These are phyloP conservation scores for Auriscalpium vulgare DNA, from an alignment of 768 basidiomycete species.

Conservation along the genomic window DNA sequence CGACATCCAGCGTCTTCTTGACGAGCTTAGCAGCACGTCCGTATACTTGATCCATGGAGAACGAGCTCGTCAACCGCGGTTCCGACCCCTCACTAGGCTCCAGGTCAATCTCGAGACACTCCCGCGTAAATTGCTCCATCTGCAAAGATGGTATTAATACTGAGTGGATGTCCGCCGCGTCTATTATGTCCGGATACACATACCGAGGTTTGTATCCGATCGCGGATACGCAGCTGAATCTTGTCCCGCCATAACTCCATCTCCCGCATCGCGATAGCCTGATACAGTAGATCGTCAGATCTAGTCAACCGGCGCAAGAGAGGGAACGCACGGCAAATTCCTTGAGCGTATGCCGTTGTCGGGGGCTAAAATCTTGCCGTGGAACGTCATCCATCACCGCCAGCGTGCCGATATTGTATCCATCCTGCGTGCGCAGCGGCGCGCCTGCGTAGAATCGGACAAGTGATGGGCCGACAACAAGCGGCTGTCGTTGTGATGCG, in stretches of 20 bases:
- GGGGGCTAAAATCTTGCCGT: slow-evolving; percentile 75
- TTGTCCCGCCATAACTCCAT: slow-evolving; percentile 96
- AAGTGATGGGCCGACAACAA: slow-evolving; percentile 56
- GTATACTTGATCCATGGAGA: slow-evolving; percentile 83
- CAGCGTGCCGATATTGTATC: slow-evolving; percentile 84
- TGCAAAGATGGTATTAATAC: slow-evolving; percentile 19
- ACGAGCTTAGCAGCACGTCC: slow-evolving; percentile 86
- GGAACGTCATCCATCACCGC: slow-evolving; percentile 82
- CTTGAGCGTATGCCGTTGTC: slow-evolving; percentile 86
- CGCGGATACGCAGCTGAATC: slow-evolving; percentile 87
- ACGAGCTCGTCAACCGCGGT: slow-evolving; percentile 19
- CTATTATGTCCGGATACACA: slow-evolving; percentile 18
- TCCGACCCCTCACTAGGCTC: slow-evolving; percentile 37
- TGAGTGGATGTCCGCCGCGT: too few species aligned
- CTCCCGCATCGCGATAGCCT: slow-evolving; percentile 87
- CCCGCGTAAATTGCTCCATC: slow-evolving; percentile 95
- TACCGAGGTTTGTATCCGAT: slow-evolving; percentile 85
- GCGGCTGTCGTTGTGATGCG: slow-evolving; percentile 41
- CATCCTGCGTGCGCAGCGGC: slow-evolving; percentile 82
- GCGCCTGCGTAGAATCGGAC: slow-evolving; percentile 91
- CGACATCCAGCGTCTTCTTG: slow-evolving; percentile 83
- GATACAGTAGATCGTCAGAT: neutral
- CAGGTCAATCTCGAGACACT: slow-evolving; percentile 86
- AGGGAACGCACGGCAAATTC: slow-evolving; percentile 66
- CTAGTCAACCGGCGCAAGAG: neutral